phyloP scores from a whole-genome alignment of 139 green algal species.

The Ostreobium quekettii region DNA sequence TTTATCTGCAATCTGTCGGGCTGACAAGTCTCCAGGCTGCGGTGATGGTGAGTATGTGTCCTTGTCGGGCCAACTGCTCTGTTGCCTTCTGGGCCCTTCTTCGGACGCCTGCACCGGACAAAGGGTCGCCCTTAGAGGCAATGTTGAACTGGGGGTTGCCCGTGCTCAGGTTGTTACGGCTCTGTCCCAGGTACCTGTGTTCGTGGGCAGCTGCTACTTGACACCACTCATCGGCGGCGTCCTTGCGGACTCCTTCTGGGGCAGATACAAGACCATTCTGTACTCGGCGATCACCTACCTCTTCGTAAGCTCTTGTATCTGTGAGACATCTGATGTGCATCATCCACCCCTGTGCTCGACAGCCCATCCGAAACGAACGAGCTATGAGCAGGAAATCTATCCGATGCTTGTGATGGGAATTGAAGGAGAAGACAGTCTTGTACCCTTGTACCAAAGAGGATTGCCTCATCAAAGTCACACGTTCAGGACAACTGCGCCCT shows the following conservation, averaged over 20 bases:
- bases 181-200: conserved; percentile 69
- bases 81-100: neutral
- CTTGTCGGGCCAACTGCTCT: neutral
- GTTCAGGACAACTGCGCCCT: no score
- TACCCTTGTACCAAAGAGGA: no score
- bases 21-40: neutral
- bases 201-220: conserved; percentile 87
- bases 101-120: neutral
- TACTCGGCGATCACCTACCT: conserved; percentile 89
- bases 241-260: conserved; percentile 80
- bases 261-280: conserved; percentile 92
- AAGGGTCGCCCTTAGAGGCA: neutral
- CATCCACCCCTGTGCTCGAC: neutral
- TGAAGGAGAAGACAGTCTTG: no score
- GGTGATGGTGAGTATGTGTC: neutral
- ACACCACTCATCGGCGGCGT: conserved; percentile 87
- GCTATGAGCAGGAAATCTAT: neutral
- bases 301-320: conserved; percentile 33
- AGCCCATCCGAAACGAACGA: neutral
- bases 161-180: neutral
- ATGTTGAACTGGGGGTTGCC: neutral
- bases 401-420: neutral
- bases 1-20: conserved; percentile 59
- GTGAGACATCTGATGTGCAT: neutral
- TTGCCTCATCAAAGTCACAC: no score